Evolutionary conservation across 1,284 basidiomycete species (phyloP), one percentile per base, ranked within the genome.

Genomic region (Ustilago sp.): DNA sequence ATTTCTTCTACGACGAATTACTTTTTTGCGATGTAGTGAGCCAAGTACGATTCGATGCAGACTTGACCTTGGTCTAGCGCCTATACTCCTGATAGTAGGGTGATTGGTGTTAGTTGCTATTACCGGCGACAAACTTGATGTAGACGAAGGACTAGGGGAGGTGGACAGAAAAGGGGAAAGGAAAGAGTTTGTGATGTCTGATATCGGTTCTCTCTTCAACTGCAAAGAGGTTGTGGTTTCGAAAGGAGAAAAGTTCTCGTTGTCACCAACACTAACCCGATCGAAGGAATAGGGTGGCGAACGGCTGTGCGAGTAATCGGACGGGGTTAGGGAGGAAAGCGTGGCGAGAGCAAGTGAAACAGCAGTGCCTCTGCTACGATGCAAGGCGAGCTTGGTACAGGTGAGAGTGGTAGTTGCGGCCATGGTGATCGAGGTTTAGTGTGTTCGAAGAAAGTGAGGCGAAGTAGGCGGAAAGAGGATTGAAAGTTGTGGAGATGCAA

Each of bases 121-220:
- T 6, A 3, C 7, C 23, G 7, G 23, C 43, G n/a, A 19, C 23
- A 32, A 17, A 28, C 35, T 39, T 17, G 38, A 39, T 39, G 2
- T 31, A 23, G 38, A 11, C 4, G 38, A 13, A 23, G 34, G 15
- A 8, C 3, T 31, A 15, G 57, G 15, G 8, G 34, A 23, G 11
- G 57, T 15, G 4, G 2, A n/a, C 13, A 19, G 28, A 8, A 15
- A 39, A 12, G 15, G 38, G 2, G 60, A 32, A n/a, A 34, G 31
- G 51, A 47, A 36, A 8, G 39, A 12, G 28, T 56, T 56, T 2
- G 53, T 57, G 11, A 63, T 63, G 17, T 63, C 55, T 19, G 11
- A 13, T 4, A 63, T 54, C 4, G 56, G n/a, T 8, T 38, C 35
- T 36, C 51, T 35, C 23, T 32, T 32, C n/a, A 8, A 17, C n/a